These are phyloP conservation scores for Pythium coloratum DNA, from an alignment of 352 stramenopile genomes.

Conservation along the genomic window DNA sequence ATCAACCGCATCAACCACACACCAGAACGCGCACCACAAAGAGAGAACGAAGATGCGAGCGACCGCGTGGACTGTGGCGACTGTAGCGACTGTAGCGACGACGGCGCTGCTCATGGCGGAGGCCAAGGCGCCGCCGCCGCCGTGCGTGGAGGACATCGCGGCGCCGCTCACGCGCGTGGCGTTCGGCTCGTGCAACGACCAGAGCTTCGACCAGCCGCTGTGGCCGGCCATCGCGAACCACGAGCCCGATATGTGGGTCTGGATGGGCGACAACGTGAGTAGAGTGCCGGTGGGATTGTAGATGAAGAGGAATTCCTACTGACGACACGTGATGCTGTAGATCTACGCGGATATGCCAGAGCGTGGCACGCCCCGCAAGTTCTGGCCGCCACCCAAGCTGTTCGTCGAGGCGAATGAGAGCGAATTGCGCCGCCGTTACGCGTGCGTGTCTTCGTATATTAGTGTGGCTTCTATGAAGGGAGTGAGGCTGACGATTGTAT, in stretches of 20 bases:
- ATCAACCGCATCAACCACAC: neutral
- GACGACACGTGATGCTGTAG: conserved; percentile 21
- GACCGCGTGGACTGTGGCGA: neutral
- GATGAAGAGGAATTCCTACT: neutral
- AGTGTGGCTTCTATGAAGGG: neutral
- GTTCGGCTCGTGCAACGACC: conserved; percentile 88
- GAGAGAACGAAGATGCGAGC: neutral
- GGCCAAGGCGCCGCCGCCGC: conserved; percentile 4
- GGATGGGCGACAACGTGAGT: conserved; percentile 87
- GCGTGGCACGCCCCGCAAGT: conserved; percentile 37
- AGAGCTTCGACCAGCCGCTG: conserved; percentile 80
- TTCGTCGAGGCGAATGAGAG: conserved; percentile 54
- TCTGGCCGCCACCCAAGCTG: conserved; percentile 53
- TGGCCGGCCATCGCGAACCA: conserved; percentile 63
- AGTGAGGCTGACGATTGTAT: conserved; percentile 2
- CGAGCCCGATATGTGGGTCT: conserved; percentile 77
- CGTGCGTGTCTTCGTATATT: conserved; percentile 31
- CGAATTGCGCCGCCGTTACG: conserved; percentile 60
- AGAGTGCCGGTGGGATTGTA: neutral
- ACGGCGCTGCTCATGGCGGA: neutral
- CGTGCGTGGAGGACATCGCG: conserved; percentile 38
- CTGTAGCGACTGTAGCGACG: neutral
- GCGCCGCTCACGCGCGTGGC: conserved; percentile 52
- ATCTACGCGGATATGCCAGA: conserved; percentile 81
- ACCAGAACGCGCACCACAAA: neutral